Base-by-base conservation (phyloP, 2,329 filamentous ascomycete species). In the Epichloe gansuensis region DNA sequence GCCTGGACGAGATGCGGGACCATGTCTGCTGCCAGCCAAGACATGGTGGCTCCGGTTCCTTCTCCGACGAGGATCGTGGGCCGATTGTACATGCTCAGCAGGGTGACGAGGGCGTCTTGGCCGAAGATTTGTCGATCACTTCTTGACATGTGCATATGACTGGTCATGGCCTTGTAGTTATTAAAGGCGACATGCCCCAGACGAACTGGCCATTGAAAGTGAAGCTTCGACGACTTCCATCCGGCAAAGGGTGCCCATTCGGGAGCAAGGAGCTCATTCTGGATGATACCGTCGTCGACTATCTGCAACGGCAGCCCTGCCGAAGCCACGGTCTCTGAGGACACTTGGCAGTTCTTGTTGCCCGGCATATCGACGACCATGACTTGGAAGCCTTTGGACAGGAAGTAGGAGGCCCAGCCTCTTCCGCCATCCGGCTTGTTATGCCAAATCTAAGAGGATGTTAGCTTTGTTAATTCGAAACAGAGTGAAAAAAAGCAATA, bases 21-120 rank as follows among this genome's bases (percentile, higher is more conserved):
- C 2, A 64, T 62, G 57, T 83, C 78, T 2, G 72, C 74, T 8
- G 74, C 67, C 8, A 74, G 65, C 71, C 70, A 77, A 8, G 67
- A 70, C 54, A 71, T 69, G 11, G 66, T 66, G 1, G 72, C 71
- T 4, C 74, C 73, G 15, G 77, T 70, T 0, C 74, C 76, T 55
- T 82, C 74, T 0, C 72, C 72, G 11, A 82, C 55, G 3, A 80
- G 58, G 42, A 76, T 63, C 0, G 67, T 66, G 11, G 47, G 47
- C 8, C 62, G 63, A 3, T 70, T 73, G 15, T 73, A 72, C 9
- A 57, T 60, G 13, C 72, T 63, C 11, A 80, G 66, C 2, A 78
- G 67, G 1, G 64, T 65, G 3, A 63, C 61, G 7, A 75, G 69
- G 0, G 71, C 70, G 11, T 65, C 56, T 41, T 67, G 63, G 1